Evolutionary conservation across 169 alveolate species (phyloP), one percentile per base, ranked within the genome.

Genomic region (Plasmodium sp.): DNA sequence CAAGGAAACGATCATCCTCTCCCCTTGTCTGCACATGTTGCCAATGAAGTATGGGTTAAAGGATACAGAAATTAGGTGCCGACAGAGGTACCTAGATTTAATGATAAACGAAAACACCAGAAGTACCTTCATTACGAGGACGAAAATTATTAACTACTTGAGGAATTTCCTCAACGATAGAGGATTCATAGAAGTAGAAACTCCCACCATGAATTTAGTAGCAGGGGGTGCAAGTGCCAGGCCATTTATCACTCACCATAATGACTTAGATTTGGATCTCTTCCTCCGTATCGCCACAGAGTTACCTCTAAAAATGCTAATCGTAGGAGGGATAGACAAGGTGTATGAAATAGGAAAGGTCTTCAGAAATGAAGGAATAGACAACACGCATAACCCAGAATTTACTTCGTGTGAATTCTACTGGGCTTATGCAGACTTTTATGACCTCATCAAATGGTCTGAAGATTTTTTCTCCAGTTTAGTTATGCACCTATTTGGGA

Each of bases 201-300:
- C 99, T 58, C 99, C 99, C 31, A 98, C 98, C 98, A 98, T 99
- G 99, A 98, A 99, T 93, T 97, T 98, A 97, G 97, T 98, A 34
- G 98, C 99, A 31, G 99, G 99, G 36, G 99, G 96, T n/a, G 99
- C 99, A 0, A 96, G 99, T 36, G 99, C 99, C 3, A 97, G 96
- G 93, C 99, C 99, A 34, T 99, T 99, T 97, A 97, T 96, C 45
- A 99, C 99, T 48, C 98, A 97, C 95, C 99, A 99, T 97, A 99
- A 99, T 96, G 99, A 99, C 82, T 96, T 99, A 73, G 97, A 99
- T 93, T 97, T 98, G 97, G 98, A 99, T 88, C 97, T 99, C 39
- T 99, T 94, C 96, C 98, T 99, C 99, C 98, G 99, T 72, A 98
- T 99, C 71, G 99, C 99, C 22, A 99, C 99, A 4, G 99, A 99